Evolutionary conservation across 495 filamentous ascomycete species (phyloP), one percentile per base, ranked within the genome.

Genomic region (Penicillium bialowiezense): DNA sequence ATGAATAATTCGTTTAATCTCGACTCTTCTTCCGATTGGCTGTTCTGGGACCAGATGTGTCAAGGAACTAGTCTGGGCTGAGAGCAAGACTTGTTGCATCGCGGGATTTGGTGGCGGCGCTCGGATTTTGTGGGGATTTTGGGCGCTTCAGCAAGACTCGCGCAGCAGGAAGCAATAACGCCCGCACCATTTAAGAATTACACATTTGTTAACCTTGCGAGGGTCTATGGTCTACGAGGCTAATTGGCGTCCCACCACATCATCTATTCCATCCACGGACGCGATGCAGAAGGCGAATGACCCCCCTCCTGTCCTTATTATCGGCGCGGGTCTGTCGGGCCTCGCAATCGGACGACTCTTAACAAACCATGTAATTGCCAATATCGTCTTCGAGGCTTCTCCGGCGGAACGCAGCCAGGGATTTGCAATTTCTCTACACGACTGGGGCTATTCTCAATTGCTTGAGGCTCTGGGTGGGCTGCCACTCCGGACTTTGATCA

Each of bases 241-340:
- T 15, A 35, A 13, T 35, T 6, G 6, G 32, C 3, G 15, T 35
- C 13, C 6, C 13, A 35, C 32, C 32, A 15, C 6, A 15, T 15
- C 32, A 15, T 15, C 6, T 10, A 2, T 15, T 14, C 15, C 32
- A 1, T 15, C 32, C 6, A 2, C 32, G 5, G 32, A 35, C 32
- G 32, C 32, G n/a, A 35, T 35, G 32, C 32, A 35, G 2, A 35
- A 13, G 32, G 13, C 13, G 13, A 6, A 35, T 15, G 9, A 35
- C 52, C 8, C 57, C 63, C 33, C n/a, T 7, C 79, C 75, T 37
- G 65, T 80, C 26, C 74, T 80, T 42, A 80, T 81, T 47, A 70
- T 77, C 7, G 76, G 77, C 44, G 77, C 68, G 3, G 79, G 78
- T 36, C 51, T 81, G 32, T 56, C 73, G 4, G 77, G 77, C 6